A percentile compares a stretch with the other conserved stretches of the same genome.
Conservation (phyloP, 345 rosid genomes). For the Mallotus nudiflorus region DNA sequence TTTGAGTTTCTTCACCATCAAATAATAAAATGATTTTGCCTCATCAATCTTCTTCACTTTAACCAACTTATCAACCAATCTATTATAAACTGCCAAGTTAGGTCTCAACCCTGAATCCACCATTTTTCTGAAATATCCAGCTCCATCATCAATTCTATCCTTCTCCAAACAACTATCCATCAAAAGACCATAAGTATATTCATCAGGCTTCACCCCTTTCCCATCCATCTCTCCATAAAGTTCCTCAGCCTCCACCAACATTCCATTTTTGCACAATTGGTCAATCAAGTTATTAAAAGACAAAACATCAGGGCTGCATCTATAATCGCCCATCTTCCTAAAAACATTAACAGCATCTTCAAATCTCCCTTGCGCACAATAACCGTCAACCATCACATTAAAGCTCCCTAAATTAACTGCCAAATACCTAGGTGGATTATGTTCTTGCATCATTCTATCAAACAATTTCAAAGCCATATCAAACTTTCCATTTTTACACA, state of each 20-base stretch:
- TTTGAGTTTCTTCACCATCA: conserved; percentile 86
- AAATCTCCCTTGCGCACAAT: conserved; percentile 59
- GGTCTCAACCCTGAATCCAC: conserved; percentile 73
- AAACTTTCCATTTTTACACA: conserved; percentile 68
- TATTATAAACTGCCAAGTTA: conserved; percentile 67
- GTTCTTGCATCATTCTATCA: conserved; percentile 60
- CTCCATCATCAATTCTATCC: conserved; percentile 71
- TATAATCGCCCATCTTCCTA: conserved; percentile 59
- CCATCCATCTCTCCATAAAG: conserved; percentile 74
- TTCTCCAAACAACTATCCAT: conserved; percentile 79
- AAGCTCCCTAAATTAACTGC: conserved; percentile 79
- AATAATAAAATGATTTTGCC: conserved; percentile 69
- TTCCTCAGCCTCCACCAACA: conserved; percentile 72
- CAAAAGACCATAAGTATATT: conserved; percentile 62
- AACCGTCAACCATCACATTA: conserved; percentile 84
- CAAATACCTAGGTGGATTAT: conserved; percentile 63
- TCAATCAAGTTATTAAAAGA: conserved; percentile 80
- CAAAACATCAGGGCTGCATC: conserved; percentile 64
- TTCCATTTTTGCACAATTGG: conserved; percentile 63
- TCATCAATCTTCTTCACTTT: conserved; percentile 65
- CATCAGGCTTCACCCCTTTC: conserved; percentile 81
- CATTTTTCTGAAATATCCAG: conserved; percentile 69
- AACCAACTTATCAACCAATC: conserved; percentile 63
- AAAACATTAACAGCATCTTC: conserved; percentile 69
- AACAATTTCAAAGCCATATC: conserved; percentile 76